Conservation (phyloP, 2,329 filamentous ascomycete genomes). For the Calonectria crousiana region DNA sequence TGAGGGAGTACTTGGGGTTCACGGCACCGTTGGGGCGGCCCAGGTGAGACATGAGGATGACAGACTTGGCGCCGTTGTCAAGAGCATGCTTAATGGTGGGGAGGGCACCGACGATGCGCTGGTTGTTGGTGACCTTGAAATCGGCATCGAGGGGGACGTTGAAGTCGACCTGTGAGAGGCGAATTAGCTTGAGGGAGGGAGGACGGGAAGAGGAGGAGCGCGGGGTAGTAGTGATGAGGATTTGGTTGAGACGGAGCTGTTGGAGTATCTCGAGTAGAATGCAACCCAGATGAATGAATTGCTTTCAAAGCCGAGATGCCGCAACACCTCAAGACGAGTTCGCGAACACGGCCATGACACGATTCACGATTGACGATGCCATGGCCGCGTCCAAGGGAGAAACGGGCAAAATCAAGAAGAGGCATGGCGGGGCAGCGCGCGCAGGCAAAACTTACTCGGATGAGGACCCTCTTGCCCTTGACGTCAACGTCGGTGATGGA, state of each 20-base stretch:
- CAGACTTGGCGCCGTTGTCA: constrained; percentile 90
- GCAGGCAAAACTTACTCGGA: constrained; percentile 78
- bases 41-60: constrained; percentile 98
- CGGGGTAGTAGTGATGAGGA: not conserved
- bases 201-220: not conserved
- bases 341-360: not conserved
- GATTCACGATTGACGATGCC: constrained; percentile 2
- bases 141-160: constrained; percentile 96
- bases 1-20: constrained; percentile 94
- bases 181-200: constrained; percentile 28
- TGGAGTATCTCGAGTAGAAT: not conserved
- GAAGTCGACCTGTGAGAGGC: constrained; percentile 86
- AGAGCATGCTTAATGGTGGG: constrained; percentile 96
- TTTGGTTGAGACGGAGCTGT: not conserved
- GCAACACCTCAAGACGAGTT: not conserved
- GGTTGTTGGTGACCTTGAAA: constrained; percentile 97
- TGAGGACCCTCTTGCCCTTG: constrained; percentile 98
- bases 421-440: constrained; percentile 47
- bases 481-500: constrained; percentile 96
- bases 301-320: constrained; percentile 1
- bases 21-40: constrained; percentile 92
- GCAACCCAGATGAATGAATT: constrained; percentile 16
- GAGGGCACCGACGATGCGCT: constrained; percentile 96
- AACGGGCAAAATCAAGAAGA: constrained; percentile 16
- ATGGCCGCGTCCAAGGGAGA: constrained; percentile 20